Percentiles rank a stretch among this genome's conserved stretches.
These are phyloP conservation scores for Ogataea wickerhamii DNA, from an alignment of 805 yeast genomes.

Conservation along the genomic window DNA sequence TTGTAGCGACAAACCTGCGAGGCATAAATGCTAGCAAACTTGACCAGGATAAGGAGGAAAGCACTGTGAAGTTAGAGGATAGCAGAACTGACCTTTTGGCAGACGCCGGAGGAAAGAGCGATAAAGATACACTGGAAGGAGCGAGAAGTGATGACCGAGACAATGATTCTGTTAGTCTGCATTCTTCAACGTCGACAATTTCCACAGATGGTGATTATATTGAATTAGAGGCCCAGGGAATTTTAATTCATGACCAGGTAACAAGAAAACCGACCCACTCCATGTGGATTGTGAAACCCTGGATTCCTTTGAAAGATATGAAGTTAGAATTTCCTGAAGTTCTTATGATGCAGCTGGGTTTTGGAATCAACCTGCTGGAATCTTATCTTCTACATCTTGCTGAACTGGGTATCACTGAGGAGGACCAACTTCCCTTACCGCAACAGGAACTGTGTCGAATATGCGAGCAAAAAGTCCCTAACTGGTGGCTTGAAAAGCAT, in stretches of 20 bases:
- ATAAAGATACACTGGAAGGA: not conserved
- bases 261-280: constrained; percentile 68
- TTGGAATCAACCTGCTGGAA: constrained; percentile 82
- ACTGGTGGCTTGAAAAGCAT: constrained; percentile 95
- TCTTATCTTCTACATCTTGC: constrained; percentile 64
- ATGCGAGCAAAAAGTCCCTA: constrained; percentile 87
- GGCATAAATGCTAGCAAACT: constrained; percentile 1
- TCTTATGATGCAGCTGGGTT: constrained; percentile 75
- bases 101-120: not conserved
- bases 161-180: constrained; percentile 26
- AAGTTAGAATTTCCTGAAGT: constrained; percentile 67
- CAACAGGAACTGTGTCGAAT: constrained; percentile 81
- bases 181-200: constrained; percentile 32
- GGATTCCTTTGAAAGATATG: constrained; percentile 55
- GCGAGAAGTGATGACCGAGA: constrained; percentile 12
- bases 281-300: constrained; percentile 90
- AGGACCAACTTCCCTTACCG: constrained; percentile 70
- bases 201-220: constrained; percentile 58
- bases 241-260: constrained; percentile 62
- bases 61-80: constrained; percentile 9
- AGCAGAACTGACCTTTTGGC: not conserved
- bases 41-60: constrained; percentile 16
- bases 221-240: constrained; percentile 92
- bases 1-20: constrained; percentile 38
- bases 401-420: constrained; percentile 61